Evolutionary conservation across 805 yeast genomes (phyloP).

Genomic region (Starmerella ratchasimensis): DNA sequence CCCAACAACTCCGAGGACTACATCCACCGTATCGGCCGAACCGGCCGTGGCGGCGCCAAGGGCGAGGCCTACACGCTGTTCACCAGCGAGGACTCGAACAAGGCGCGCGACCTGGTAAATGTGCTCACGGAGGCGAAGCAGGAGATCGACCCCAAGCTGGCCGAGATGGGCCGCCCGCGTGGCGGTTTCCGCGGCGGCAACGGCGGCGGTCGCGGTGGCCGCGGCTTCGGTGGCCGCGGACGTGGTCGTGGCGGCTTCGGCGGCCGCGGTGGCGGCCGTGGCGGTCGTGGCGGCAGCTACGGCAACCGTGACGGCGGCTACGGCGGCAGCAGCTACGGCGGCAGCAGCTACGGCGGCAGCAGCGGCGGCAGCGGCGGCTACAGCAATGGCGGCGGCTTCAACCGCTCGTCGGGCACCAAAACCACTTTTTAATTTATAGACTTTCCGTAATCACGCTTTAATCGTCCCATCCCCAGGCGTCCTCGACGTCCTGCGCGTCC

Average conservation of each 20-base stretch:
- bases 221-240: conserved; percentile 27
- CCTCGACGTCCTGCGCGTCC: conserved; percentile 23
- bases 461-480: conserved; percentile 22
- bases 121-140: conserved; percentile 94
- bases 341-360: conserved; percentile 5
- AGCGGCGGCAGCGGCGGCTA: conserved; percentile 1
- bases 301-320: conserved; percentile 9
- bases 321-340: conserved; percentile 7
- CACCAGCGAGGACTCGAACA: conserved; percentile 72
- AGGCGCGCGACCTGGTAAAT: conserved; percentile 80
- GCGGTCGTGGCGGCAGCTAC: conserved; percentile 10
- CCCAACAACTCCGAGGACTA: conserved; percentile 97
- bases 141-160: conserved; percentile 65
- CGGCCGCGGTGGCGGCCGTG: conserved; percentile 10
- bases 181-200: conserved; percentile 53
- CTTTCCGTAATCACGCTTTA: neutral
- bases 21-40: conserved; percentile 97
- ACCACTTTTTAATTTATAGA: conserved; percentile 3
- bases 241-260: conserved; percentile 20
- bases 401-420: conserved; percentile 5
- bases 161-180: conserved; percentile 60
- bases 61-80: conserved; percentile 95
- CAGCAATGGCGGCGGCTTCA: conserved; percentile 1
- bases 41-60: conserved; percentile 95
- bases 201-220: conserved; percentile 35